Conservation (phyloP, 164 flowering plant species). For the Dillenia turbinata region DNA sequence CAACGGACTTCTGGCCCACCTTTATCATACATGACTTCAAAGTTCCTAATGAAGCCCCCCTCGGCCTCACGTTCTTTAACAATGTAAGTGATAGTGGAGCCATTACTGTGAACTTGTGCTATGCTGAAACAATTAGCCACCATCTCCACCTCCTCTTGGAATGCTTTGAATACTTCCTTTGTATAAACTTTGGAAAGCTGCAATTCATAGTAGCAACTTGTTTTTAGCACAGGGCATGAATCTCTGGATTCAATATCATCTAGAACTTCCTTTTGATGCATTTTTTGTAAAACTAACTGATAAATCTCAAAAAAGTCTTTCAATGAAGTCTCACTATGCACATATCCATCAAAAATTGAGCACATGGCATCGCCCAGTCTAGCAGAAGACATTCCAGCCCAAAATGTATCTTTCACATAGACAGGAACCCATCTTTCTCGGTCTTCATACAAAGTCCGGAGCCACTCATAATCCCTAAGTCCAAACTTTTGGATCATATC, state of each 20-base stretch:
- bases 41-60: slow-evolving; percentile 24
- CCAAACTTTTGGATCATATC: slow-evolving; percentile 29
- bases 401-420: slow-evolving; percentile 31
- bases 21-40: slow-evolving; percentile 57
- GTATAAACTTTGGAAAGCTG: slow-evolving; percentile 57
- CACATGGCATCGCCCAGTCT: slow-evolving; percentile 18
- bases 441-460: slow-evolving; percentile 28
- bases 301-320: slow-evolving; percentile 35
- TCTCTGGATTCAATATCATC: slow-evolving; percentile 45
- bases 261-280: slow-evolving; percentile 33
- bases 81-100: slow-evolving; percentile 29
- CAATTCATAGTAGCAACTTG: slow-evolving; percentile 41
- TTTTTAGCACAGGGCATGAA: slow-evolving; percentile 27
- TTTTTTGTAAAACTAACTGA: slow-evolving; percentile 26
- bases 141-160: slow-evolving; percentile 50
- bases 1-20: slow-evolving; percentile 46
- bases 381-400: slow-evolving; percentile 32
- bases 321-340: slow-evolving; percentile 31
- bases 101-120: slow-evolving; percentile 34
- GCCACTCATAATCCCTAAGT: slow-evolving; percentile 21
- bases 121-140: slow-evolving; percentile 43
- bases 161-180: slow-evolving; percentile 40
- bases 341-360: slow-evolving; percentile 27
- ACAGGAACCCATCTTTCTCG: slow-evolving; percentile 50
- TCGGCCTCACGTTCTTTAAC: slow-evolving; percentile 43